Evolutionary conservation across 2,329 filamentous ascomycete genomes (phyloP), one percentile per base, ranked within the genome.

Genomic region (Cercospora sesami): DNA sequence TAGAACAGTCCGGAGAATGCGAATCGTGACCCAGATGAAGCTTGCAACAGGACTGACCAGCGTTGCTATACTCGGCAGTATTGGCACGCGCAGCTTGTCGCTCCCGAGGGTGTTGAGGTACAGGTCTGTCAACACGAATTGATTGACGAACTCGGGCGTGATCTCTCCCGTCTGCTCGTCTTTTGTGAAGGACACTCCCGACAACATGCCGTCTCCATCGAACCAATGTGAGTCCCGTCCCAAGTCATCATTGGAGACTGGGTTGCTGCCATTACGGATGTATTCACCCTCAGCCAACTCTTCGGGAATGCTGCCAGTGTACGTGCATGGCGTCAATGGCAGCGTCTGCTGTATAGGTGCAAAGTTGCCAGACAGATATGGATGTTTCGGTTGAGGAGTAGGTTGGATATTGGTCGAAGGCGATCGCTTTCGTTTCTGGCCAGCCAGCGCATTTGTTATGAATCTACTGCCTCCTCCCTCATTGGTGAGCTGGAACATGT

Each of bases 121-220:
- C 5, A 91, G 79, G 71, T 92, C 90, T 0, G 90, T 92, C 28
- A 90, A 78, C 60, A 92, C 82, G 73, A 87, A 91, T 72, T 90
- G 87, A 68, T 91, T 91, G 64, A 90, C 88, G 64, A 91, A 92
- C 64, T 89, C 82, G 0, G 89, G 89, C 66, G 81, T 76, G 1
- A 89, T 82, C 0, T 74, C 70, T 2, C 78, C 78, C 2, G 75
- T 73, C 42, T 81, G 75, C 5, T 79, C 77, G 2, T 78, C 78
- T 2, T 81, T 81, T 30, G 80, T 80, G 75, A 90, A 92, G 18
- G 82, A 82, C 0, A 92, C 89, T 1, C 90, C 90, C 31, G 86
- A 86, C 10, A 92, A 84, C 90, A 92, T 92, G 4, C 90, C 90
- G 75, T 92, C 89, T 33, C 90, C 90, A 72, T 92, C 90, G 69